phyloP scores from a whole-genome alignment of 163 green algal genomes.

The Chlorella variabilis region DNA sequence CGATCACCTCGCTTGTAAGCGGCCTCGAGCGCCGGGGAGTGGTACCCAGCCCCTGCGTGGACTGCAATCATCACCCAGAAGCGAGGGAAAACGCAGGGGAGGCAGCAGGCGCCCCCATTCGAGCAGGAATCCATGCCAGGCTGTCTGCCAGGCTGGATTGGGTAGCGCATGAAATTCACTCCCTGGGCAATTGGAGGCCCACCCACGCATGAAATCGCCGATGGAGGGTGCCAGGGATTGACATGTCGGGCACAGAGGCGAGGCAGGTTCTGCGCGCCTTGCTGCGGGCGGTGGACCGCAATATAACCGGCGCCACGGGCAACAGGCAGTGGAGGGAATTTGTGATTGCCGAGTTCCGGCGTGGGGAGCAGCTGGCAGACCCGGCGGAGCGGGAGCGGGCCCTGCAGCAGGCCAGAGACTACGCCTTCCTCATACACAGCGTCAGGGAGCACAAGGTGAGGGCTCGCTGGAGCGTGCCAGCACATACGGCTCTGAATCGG shows the following conservation, averaged over 20 bases:
- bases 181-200: neutral
- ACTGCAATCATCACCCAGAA: constrained; percentile 70
- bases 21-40: constrained; percentile 47
- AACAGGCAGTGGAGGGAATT: constrained; percentile 42
- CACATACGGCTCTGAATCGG: no score
- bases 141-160: neutral
- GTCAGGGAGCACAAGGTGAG: constrained; percentile 50
- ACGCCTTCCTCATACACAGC: constrained; percentile 46
- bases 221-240: neutral
- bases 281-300: constrained; percentile 42
- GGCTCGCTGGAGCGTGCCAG: no score
- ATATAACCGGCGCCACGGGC: constrained; percentile 40
- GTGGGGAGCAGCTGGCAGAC: neutral
- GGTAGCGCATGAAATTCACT: neutral
- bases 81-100: no score
- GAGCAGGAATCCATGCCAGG: neutral
- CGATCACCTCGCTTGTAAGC: constrained; percentile 23
- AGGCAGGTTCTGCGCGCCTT: constrained; percentile 39
- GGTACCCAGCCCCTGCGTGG: constrained; percentile 74
- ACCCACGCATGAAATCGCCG: neutral
- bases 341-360: constrained; percentile 29
- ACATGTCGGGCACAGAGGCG: constrained; percentile 27
- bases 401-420: constrained; percentile 48
- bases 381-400: neutral
- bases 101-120: neutral